phyloP scores from a whole-genome alignment of 208 protist species.

The Leishmania mexicana region DNA sequence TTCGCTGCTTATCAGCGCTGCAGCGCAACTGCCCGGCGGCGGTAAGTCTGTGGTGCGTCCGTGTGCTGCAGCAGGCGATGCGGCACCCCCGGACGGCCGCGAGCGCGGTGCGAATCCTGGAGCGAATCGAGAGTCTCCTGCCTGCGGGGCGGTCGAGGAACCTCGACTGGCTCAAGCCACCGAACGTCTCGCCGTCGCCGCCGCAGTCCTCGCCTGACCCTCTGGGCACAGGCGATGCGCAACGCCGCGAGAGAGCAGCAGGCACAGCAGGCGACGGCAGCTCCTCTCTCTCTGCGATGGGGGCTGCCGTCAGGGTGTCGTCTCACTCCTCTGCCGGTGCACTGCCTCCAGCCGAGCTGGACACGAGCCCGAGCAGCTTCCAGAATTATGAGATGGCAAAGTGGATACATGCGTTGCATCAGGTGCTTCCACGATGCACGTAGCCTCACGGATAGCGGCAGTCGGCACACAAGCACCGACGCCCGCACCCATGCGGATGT shows the following conservation, averaged over 20 bases:
- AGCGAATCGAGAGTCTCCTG: constrained; percentile 11
- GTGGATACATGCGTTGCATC: constrained; percentile 31
- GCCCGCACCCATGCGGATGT: background rate
- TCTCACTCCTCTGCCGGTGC: no score
- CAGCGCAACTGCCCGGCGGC: constrained; percentile 24
- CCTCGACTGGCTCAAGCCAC: background rate
- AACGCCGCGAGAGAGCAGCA: background rate
- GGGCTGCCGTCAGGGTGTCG: background rate
- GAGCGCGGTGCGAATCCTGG: constrained; percentile 10
- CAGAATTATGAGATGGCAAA: constrained; percentile 33
- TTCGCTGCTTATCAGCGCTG: constrained; percentile 23
- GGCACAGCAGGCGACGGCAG: background rate
- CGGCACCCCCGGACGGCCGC: constrained; percentile 15
- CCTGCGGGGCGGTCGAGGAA: background rate
- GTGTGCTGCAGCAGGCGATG: constrained; percentile 26
- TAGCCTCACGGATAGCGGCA: background rate
- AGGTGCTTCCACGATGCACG: constrained; percentile 19
- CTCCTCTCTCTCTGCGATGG: background rate
- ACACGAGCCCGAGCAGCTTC: constrained; percentile 29
- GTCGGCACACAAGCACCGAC: background rate
- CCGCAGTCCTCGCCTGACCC: background rate
- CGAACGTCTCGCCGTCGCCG: background rate
- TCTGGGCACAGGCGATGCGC: background rate
- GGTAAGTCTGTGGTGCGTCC: constrained; percentile 28
- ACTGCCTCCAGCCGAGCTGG: constrained; percentile 14